Evolutionary conservation across 2,329 filamentous ascomycete species (phyloP).

Genomic region (Lasiodiplodia theobromae): DNA sequence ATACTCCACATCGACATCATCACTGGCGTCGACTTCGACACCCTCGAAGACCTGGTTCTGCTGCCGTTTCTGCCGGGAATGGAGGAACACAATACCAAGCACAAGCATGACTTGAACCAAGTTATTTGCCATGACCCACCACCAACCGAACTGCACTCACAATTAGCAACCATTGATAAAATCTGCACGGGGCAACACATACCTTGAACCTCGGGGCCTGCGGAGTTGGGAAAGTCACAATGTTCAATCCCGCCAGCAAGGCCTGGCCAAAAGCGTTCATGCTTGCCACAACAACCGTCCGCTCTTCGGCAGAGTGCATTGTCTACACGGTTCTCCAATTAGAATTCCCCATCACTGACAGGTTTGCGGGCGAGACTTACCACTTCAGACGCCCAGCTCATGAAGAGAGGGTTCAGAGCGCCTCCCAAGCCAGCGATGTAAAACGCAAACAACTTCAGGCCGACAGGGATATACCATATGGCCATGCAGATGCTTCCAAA

Average conservation of each 20-base stretch:
- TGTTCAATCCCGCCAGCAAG: not conserved
- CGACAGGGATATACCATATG: slow-evolving; percentile 5
- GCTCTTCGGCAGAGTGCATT: slow-evolving; percentile 5
- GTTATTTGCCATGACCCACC: slow-evolving; percentile 21
- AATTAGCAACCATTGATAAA: not conserved
- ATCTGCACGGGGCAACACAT: not conserved
- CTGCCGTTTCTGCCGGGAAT: not conserved
- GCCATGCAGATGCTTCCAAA: slow-evolving; percentile 6
- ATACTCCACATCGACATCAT: not conserved
- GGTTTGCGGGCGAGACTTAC: not conserved
- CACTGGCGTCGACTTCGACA: not conserved
- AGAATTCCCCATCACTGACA: not conserved
- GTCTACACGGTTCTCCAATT: not conserved
- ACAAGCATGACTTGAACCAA: not conserved
- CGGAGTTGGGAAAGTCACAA: not conserved
- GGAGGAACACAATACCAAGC: not conserved
- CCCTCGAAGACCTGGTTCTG: not conserved
- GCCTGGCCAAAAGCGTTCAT: slow-evolving; percentile 16
- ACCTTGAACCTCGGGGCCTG: slow-evolving; percentile 14
- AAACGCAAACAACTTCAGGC: slow-evolving; percentile 7
- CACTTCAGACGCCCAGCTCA: not conserved
- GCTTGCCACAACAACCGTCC: not conserved
- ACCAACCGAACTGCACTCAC: not conserved
- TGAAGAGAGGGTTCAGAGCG: not conserved
- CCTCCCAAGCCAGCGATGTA: slow-evolving; percentile 3